Evolutionary conservation across 495 filamentous ascomycete genomes (phyloP).

Genomic region (Penicillium taxi): DNA sequence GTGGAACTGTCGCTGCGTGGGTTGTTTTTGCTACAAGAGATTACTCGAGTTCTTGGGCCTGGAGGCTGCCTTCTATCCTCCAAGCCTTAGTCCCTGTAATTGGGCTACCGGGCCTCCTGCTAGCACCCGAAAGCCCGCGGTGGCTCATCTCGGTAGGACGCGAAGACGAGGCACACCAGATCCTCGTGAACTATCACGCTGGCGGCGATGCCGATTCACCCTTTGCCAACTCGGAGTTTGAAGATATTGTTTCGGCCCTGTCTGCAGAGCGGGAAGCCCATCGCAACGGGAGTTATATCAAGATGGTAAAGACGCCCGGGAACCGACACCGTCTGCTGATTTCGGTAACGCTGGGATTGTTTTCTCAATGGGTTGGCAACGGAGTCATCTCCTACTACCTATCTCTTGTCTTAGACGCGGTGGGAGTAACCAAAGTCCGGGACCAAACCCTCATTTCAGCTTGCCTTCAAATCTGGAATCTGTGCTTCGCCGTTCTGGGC

Average conservation of each 20-base stretch:
- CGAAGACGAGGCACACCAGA: constrained; percentile 26
- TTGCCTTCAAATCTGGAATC: constrained; percentile 27
- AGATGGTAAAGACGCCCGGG: constrained; percentile 58
- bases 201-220: constrained; percentile 13
- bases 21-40: constrained; percentile 20
- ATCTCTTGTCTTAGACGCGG: constrained; percentile 42
- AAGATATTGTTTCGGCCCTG: constrained; percentile 19
- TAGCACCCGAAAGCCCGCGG: constrained; percentile 38
- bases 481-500: constrained; percentile 45
- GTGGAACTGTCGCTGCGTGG: constrained; percentile 37
- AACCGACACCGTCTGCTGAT: constrained; percentile 55
- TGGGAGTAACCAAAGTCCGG: constrained; percentile 42
- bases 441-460: constrained; percentile 33
- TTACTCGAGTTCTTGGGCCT: constrained; percentile 35
- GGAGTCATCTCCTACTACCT: constrained; percentile 59
- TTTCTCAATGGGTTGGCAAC: constrained; percentile 54
- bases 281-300: constrained; percentile 29
- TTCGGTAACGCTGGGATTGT: constrained; percentile 56
- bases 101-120: constrained; percentile 30
- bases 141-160: constrained; percentile 34
- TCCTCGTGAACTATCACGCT: constrained; percentile 27
- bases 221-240: constrained; percentile 17
- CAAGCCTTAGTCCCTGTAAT: constrained; percentile 42
- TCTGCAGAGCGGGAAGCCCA: constrained; percentile 18
- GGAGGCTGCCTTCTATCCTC: constrained; percentile 43